phyloP scores from a whole-genome alignment of 2,329 filamentous ascomycete genomes.

The Talaromyces sp. region DNA sequence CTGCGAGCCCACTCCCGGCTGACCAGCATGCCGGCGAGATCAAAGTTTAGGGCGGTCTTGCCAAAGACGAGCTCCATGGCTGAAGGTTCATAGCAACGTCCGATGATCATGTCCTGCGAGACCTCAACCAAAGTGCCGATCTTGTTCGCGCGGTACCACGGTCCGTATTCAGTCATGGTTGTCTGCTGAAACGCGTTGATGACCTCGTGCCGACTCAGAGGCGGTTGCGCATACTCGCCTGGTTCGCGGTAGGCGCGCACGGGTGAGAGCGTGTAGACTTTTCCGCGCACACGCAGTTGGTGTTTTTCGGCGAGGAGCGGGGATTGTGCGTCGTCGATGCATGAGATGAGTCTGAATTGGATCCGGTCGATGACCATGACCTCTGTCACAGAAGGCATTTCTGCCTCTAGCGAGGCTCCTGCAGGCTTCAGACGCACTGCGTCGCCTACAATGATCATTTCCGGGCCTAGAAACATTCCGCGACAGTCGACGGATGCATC shows the following conservation, averaged over 20 bases:
- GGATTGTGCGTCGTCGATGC: conserved; percentile 44
- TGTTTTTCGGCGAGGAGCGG: conserved; percentile 42
- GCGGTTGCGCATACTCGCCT: conserved; percentile 15
- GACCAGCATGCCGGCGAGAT: conserved; percentile 42
- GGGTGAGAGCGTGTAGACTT: conserved; percentile 39
- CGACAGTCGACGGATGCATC: conserved; percentile 48
- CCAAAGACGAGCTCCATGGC: conserved; percentile 44
- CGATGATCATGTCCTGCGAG: conserved; percentile 48
- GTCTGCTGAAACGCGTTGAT: conserved; percentile 31
- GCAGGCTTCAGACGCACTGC: conserved; percentile 46
- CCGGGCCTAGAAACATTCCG: conserved; percentile 53
- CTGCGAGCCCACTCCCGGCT: conserved; percentile 43
- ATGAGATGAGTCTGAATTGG: conserved; percentile 43
- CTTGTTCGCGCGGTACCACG: conserved; percentile 48
- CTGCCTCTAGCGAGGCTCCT: conserved; percentile 14
- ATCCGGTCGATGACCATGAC: conserved; percentile 52
- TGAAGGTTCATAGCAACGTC: conserved; percentile 49
- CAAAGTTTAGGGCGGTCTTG: conserved; percentile 33
- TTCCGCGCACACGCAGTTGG: conserved; percentile 45
- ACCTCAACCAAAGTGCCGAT: conserved; percentile 38
- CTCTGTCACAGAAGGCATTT: conserved; percentile 37
- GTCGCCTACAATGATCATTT: conserved; percentile 52
- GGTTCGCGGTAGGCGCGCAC: conserved; percentile 19
- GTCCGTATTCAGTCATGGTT: conserved; percentile 42
- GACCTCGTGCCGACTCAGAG: conserved; percentile 28